These are phyloP conservation scores for Saturnispora halmiae DNA, from an alignment of 805 yeast species.

Conservation along the genomic window DNA sequence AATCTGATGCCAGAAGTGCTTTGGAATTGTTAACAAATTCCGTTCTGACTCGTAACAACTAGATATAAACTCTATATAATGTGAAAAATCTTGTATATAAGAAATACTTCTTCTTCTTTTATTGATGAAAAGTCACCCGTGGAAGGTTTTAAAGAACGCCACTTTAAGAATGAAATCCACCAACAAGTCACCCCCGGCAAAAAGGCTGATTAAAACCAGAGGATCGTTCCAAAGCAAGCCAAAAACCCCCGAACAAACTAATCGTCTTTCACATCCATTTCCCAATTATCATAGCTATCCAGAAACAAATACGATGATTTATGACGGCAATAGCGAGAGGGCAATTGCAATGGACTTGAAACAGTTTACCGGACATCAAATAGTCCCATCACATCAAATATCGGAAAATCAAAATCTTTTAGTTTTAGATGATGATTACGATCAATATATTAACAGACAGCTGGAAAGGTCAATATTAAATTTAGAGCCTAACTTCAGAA, in stretches of 20 bases:
- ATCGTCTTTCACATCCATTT: conserved; percentile 5
- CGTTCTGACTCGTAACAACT: background rate
- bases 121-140: background rate
- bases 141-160: background rate
- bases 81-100: background rate
- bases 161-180: background rate
- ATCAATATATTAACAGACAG: background rate
- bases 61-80: background rate
- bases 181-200: background rate
- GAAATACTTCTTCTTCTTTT: background rate
- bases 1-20: conserved; percentile 83
- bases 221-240: conserved; percentile 1
- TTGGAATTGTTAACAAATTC: conserved; percentile 68
- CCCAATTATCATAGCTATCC: conserved; percentile 11
- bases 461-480: background rate
- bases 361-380: background rate
- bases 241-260: background rate
- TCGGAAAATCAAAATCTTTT: background rate
- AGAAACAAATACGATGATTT: conserved; percentile 10
- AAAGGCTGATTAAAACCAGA: background rate
- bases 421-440: background rate
- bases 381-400: background rate
- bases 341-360: background rate
- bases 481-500: no score
- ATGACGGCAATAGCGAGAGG: background rate